Percentiles rank a stretch among this genome's conserved stretches.
These are phyloP conservation scores for Daldinia grandis DNA, from an alignment of 495 filamentous ascomycete species.

Conservation along the genomic window DNA sequence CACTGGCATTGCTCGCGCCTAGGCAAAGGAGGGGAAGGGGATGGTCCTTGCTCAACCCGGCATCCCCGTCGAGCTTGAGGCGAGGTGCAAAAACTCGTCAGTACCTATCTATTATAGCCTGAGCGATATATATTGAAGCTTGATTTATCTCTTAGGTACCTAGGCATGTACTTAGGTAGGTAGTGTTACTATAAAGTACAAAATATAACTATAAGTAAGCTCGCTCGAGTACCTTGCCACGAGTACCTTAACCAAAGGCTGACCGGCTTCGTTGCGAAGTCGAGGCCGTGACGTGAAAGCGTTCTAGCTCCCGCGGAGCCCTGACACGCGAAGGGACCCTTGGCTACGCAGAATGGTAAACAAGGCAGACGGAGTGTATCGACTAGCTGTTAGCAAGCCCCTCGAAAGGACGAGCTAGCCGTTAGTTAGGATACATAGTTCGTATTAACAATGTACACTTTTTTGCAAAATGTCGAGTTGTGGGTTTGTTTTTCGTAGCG, in stretches of 20 bases:
- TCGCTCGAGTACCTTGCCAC: not conserved
- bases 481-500: slow-evolving; percentile 6
- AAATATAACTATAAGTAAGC: too few species aligned
- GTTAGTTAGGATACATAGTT: slow-evolving; percentile 14
- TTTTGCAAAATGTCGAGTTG: not conserved
- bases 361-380: slow-evolving; percentile 1
- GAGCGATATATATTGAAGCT: not conserved
- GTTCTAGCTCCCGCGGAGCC: slow-evolving; percentile 24
- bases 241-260: not conserved
- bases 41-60: slow-evolving; percentile 18
- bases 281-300: slow-evolving; percentile 11
- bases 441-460: slow-evolving; percentile 13
- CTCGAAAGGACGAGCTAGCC: slow-evolving; percentile 19
- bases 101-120: not conserved
- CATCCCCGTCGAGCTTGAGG: slow-evolving; percentile 20
- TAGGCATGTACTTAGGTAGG: too few species aligned
- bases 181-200: too few species aligned
- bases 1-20: slow-evolving; percentile 23
- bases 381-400: slow-evolving; percentile 30
- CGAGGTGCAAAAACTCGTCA: slow-evolving; percentile 7
- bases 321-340: slow-evolving; percentile 3
- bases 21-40: slow-evolving; percentile 9
- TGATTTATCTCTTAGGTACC: not conserved
- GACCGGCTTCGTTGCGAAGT: slow-evolving; percentile 13
- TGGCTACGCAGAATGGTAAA: slow-evolving; percentile 13